These are phyloP conservation scores for Solanum sejunctum DNA, from an alignment of 257 asterid species.

Conservation along the genomic window DNA sequence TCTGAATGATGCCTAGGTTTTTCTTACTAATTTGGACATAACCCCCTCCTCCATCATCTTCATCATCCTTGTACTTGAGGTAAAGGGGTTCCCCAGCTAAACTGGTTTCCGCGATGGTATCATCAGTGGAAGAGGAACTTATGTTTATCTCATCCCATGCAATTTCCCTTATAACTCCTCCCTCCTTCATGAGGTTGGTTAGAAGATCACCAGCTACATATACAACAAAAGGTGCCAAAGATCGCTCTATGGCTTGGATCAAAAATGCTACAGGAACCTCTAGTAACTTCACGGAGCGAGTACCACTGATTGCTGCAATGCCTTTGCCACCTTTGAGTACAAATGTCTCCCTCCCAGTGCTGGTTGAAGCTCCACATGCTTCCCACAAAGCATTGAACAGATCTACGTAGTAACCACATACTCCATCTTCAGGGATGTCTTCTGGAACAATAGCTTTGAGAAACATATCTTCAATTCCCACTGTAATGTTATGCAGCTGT, in stretches of 20 bases:
- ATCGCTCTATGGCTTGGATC: conserved; percentile 55
- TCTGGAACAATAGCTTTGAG: conserved; percentile 66
- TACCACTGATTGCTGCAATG: conserved; percentile 66
- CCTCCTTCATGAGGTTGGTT: conserved; percentile 39
- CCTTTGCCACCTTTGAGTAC: conserved; percentile 86
- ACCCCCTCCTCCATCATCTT: conserved; percentile 27
- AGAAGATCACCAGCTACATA: conserved; percentile 72
- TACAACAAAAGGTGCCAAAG: conserved; percentile 74
- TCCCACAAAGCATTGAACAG: conserved; percentile 89
- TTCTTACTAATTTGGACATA: conserved; percentile 24
- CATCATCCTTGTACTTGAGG: conserved; percentile 59
- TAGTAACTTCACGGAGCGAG: conserved; percentile 75
- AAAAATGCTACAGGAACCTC: conserved; percentile 48
- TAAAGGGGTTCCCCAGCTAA: conserved; percentile 53
- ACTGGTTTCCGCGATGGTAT: conserved; percentile 24
- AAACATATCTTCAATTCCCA: conserved; percentile 97
- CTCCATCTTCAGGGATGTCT: conserved; percentile 32
- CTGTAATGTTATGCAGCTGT: conserved; percentile 59
- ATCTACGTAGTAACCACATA: conserved; percentile 34
- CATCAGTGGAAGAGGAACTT: conserved; percentile 27
- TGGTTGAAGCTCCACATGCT: conserved; percentile 73
- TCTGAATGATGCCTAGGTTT: conserved; percentile 42
- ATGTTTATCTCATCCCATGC: conserved; percentile 45
- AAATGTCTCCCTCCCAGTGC: conserved; percentile 74
- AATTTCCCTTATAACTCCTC: conserved; percentile 47